Base-by-base conservation (phyloP, 352 stramenopile genomes). In the Globisporangium barbulae region DNA sequence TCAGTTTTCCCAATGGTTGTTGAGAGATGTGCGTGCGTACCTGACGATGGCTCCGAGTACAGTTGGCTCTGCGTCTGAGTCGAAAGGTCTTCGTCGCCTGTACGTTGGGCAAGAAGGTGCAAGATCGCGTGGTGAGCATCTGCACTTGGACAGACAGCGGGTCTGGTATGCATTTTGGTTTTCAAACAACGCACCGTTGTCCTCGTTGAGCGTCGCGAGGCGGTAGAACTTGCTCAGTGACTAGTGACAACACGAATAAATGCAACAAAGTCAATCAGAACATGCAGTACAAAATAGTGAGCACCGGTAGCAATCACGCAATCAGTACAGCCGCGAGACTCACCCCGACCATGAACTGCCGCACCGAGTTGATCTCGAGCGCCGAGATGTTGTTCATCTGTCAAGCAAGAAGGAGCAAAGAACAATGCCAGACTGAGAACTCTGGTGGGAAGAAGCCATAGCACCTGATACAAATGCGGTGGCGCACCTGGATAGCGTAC, bases 321-420 rank as follows among this genome's bases (percentile, higher is more conserved):
- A 28, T 37, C 22, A 17, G 25, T 2, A 19, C 21, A 47, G 28
- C 10, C 39, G 25, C 15, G 55, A 25, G 22, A 39, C 41, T 49
- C 74, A 94, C 85, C 30, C 79, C 78, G 28, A 89, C 79, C 83
- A 96, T 93, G 49, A 96, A 90, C 65, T 93, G 77, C n/a, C 86
- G 86, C 33, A 96, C 84, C 10, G 85, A 91, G 62, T 87, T 94
- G 73, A 96, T 90, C 66, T 96, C 88, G 12, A 96, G 75, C 21
- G 85, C 86, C 0, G 80, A 78, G 30, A 94, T 85, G 59, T 94
- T 94, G 79, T 94, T 96, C 85, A 96, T 91, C 74, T 94, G 74
- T 6, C 59, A 28, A 7, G 30, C 17, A 33, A 31, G 6, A 12
- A 30, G 30, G 21, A 31, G 12, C 22, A 9, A 10, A 19, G 15